These are phyloP conservation scores for Asterionellopsis glacialis DNA, from an alignment of 108 stramenopile genomes.

Conservation along the genomic window DNA sequence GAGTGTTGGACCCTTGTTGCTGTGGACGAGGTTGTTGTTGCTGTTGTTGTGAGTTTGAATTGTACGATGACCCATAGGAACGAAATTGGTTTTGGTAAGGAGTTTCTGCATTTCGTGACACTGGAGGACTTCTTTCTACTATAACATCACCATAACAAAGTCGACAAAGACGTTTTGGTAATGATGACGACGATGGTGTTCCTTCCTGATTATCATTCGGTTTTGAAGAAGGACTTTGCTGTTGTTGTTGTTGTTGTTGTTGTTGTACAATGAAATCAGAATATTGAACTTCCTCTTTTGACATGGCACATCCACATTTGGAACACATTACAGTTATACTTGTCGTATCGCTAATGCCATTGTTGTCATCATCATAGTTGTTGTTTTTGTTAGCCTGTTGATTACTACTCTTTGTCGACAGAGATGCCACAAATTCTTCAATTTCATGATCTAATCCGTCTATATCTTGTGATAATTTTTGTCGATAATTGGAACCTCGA, in stretches of 20 bases:
- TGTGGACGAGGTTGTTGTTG: no score
- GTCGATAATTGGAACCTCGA: conserved; percentile 3
- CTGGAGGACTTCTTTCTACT: conserved; percentile 1
- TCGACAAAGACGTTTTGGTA: background rate
- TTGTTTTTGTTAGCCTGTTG: background rate
- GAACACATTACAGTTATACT: background rate
- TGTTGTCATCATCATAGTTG: background rate
- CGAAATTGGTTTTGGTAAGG: no score
- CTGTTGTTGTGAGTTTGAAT: no score
- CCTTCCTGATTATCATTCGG: no score
- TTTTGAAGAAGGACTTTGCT: no score
- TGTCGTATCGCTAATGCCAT: background rate
- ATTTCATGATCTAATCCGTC: conserved; percentile 1
- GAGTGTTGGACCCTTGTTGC: no score
- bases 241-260: no score
- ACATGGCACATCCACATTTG: conserved; percentile 5
- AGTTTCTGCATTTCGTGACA: no score
- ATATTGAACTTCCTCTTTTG: conserved; percentile 4
- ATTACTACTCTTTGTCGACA: background rate
- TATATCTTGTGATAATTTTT: conserved; percentile 1
- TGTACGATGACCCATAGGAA: no score
- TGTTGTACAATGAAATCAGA: background rate
- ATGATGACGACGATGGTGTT: no score
- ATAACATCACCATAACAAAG: conserved; percentile 1
- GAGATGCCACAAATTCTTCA: conserved; percentile 6